Percentiles rank a stretch among this genome's conserved stretches.
These are phyloP conservation scores for Rhizophora apiculata DNA, from an alignment of 345 rosid genomes.

Conservation along the genomic window DNA sequence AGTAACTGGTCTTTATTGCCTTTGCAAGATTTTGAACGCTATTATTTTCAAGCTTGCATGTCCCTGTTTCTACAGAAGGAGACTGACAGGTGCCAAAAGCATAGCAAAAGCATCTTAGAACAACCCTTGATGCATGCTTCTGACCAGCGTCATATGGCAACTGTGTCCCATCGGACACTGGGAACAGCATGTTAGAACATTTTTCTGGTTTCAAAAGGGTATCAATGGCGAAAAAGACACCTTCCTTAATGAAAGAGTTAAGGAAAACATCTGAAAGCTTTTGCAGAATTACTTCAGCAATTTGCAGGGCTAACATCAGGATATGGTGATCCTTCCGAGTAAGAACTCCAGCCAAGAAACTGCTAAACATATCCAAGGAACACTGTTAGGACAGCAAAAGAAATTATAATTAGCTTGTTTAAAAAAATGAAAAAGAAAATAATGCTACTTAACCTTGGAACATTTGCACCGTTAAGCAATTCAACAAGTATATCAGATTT, in stretches of 20 bases:
- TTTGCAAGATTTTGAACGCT: slow-evolving; percentile 61
- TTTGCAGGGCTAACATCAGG: slow-evolving; percentile 60
- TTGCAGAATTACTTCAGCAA: slow-evolving; percentile 65
- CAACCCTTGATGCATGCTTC: slow-evolving; percentile 47
- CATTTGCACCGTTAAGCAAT: slow-evolving; percentile 58
- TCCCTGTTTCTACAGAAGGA: slow-evolving; percentile 33
- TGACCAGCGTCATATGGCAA: slow-evolving; percentile 44
- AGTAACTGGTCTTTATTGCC: slow-evolving; percentile 56
- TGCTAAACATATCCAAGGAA: slow-evolving; percentile 32
- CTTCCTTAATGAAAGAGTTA: slow-evolving; percentile 78
- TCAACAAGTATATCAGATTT: slow-evolving; percentile 62
- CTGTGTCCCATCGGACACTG: slow-evolving; percentile 38
- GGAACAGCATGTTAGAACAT: slow-evolving; percentile 43
- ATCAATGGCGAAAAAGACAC: slow-evolving; percentile 74
- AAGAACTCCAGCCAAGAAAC: slow-evolving; percentile 86
- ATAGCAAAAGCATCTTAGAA: slow-evolving; percentile 73
- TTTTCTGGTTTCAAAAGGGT: slow-evolving; percentile 55
- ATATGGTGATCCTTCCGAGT: slow-evolving; percentile 83
- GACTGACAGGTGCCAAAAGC: slow-evolving; percentile 46
- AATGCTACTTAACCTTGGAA: slow-evolving; percentile 59
- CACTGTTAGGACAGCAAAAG: slow-evolving; percentile 13
- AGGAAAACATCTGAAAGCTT: slow-evolving; percentile 59
- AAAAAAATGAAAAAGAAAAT: slow-evolving; percentile 1
- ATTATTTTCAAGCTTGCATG: slow-evolving; percentile 70
- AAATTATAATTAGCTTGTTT: neutral